A percentile compares a stretch with the other conserved stretches of the same genome.
Evolutionary conservation across 805 yeast genomes (phyloP).

Genomic region (Isabelozyma gotoi): DNA sequence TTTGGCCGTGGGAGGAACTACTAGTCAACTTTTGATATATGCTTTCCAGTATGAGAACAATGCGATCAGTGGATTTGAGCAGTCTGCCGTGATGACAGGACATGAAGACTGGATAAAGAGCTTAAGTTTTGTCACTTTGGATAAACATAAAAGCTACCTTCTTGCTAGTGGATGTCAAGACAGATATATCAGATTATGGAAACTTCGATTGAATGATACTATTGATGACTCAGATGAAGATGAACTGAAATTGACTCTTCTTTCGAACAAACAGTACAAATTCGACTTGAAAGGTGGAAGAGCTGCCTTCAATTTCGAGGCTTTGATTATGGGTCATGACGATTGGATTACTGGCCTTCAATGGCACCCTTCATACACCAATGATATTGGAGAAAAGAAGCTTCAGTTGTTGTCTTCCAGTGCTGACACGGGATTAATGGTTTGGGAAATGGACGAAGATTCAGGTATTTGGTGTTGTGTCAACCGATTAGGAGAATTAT

Average conservation of each 20-base stretch:
- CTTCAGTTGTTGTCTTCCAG: conserved; percentile 75
- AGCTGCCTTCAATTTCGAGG: conserved; percentile 78
- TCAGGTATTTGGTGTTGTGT: conserved; percentile 91
- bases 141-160: conserved; percentile 50
- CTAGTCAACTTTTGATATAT: conserved; percentile 52
- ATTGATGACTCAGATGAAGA: conserved; percentile 62
- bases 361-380: conserved; percentile 62
- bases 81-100: conserved; percentile 66
- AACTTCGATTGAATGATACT: conserved; percentile 54
- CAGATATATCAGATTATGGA: conserved; percentile 88
- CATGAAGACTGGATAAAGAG: conserved; percentile 97
- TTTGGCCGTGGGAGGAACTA: conserved; percentile 75
- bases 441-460: conserved; percentile 85
- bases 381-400: conserved; percentile 24
- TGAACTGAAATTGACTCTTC: conserved; percentile 46
- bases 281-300: conserved; percentile 41
- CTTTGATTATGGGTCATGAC: conserved; percentile 95
- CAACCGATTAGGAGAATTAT: conserved; percentile 83
- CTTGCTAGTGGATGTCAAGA: conserved; percentile 94
- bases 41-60: conserved; percentile 32
- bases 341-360: conserved; percentile 89
- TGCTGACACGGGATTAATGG: conserved; percentile 89
- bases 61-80: conserved; percentile 20
- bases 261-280: conserved; percentile 73
- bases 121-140: conserved; percentile 55